Conservation (phyloP, 768 basidiomycete genomes). For the Epithele typhae region DNA sequence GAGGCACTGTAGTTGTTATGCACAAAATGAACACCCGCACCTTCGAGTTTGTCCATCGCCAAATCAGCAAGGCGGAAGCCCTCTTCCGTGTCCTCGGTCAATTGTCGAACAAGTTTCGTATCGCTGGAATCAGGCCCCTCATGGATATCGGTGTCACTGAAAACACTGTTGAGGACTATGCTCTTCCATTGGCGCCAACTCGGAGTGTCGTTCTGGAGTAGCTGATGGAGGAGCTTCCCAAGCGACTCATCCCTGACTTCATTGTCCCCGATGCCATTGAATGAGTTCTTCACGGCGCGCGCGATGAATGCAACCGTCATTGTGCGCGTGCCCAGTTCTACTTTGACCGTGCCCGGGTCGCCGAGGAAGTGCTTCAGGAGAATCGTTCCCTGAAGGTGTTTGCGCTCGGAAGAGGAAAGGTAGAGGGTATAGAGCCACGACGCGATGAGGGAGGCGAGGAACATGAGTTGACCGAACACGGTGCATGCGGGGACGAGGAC, state of each 20-base stretch:
- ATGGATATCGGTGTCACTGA: too few species aligned
- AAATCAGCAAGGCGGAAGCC: too few species aligned
- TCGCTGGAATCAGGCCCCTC: too few species aligned
- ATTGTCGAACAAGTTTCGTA: too few species aligned
- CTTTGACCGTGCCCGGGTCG: not conserved
- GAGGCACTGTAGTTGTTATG: too few species aligned
- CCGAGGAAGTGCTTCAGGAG: not conserved
- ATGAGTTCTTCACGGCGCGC: not conserved
- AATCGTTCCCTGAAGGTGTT: constrained; percentile 5
- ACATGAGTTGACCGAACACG: constrained; percentile 10
- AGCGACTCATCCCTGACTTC: not conserved
- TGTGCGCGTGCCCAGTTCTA: constrained; percentile 1
- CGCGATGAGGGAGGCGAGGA: constrained; percentile 6
- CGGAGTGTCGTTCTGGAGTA: constrained; percentile 5
- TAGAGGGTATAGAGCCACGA: constrained; percentile 13
- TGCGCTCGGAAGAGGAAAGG: constrained; percentile 8
- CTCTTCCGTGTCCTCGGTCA: too few species aligned
- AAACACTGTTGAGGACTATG: too few species aligned
- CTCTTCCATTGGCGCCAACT: constrained; percentile 3
- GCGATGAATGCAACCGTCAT: not conserved
- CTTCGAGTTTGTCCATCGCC: too few species aligned
- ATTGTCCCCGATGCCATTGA: not conserved
- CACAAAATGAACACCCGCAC: too few species aligned
- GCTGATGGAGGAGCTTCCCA: not conserved
- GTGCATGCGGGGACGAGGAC: constrained; percentile 8